A percentile compares a stretch with the other conserved stretches of the same genome.
phyloP scores from a whole-genome alignment of 208 protist genomes.

The Trypanosoma boissoni region DNA sequence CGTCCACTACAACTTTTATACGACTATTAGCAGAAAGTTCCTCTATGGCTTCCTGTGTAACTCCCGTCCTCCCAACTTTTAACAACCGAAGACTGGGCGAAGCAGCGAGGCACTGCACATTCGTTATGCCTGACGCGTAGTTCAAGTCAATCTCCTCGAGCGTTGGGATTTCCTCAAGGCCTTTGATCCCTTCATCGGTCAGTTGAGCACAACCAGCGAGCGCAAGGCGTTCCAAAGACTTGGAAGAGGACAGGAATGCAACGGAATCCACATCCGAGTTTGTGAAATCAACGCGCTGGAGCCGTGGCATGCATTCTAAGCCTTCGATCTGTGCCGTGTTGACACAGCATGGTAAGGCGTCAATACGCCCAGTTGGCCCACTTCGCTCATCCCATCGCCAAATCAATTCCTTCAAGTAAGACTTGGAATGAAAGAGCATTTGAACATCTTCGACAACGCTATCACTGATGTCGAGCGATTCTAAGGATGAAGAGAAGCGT shows the following conservation, averaged over 20 bases:
- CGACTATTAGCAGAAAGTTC: slow-evolving; percentile 30
- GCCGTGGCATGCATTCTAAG: slow-evolving; percentile 30
- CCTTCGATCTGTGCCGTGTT: slow-evolving; percentile 37
- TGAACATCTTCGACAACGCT: slow-evolving; percentile 68
- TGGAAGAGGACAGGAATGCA: slow-evolving; percentile 36
- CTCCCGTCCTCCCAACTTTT: slow-evolving; percentile 36
- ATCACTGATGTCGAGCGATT: slow-evolving; percentile 64
- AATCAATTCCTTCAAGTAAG: slow-evolving; percentile 39
- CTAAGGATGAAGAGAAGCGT: slow-evolving; percentile 36
- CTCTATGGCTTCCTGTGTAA: slow-evolving; percentile 35
- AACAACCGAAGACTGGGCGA: slow-evolving; percentile 40
- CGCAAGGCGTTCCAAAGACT: slow-evolving; percentile 25
- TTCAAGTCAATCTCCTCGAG: slow-evolving; percentile 53
- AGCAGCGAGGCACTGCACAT: slow-evolving; percentile 35
- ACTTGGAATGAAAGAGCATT: slow-evolving; percentile 29
- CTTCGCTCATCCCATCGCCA: slow-evolving; percentile 71
- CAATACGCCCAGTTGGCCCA: slow-evolving; percentile 35
- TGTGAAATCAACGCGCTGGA: slow-evolving; percentile 42
- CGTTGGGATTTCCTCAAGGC: slow-evolving; percentile 16
- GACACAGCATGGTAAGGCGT: slow-evolving; percentile 53
- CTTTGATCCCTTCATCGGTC: slow-evolving; percentile 23
- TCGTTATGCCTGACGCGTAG: slow-evolving; percentile 40
- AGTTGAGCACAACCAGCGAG: slow-evolving; percentile 44
- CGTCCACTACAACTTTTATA: slow-evolving; percentile 42
- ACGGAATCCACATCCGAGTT: slow-evolving; percentile 45